Evolutionary conservation across 306 rosid genomes (phyloP).

Genomic region (Cucumis melo): DNA sequence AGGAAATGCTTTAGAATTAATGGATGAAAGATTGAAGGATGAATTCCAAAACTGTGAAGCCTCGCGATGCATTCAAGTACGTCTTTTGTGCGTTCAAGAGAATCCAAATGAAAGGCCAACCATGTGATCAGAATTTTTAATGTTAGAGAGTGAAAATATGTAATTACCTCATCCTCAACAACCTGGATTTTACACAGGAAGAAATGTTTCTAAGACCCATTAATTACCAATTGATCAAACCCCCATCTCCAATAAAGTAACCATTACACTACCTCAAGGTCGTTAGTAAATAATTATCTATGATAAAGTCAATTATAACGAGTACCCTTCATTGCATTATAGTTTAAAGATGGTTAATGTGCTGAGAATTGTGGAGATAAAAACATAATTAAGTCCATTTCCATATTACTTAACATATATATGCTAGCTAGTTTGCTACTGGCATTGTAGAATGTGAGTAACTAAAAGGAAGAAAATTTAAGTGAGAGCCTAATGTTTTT

Average conservation of each 20-base stretch:
- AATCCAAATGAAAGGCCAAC: conserved; percentile 17
- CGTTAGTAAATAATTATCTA: neutral
- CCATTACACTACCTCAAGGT: conserved; percentile 4
- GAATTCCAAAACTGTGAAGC: conserved; percentile 6
- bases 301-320: neutral
- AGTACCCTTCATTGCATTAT: neutral
- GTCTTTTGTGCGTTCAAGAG: conserved; percentile 20
- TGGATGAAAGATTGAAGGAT: conserved; percentile 2
- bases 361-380: too few relatives aligned
- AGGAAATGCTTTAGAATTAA: conserved; percentile 6
- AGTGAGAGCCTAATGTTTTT: too few relatives aligned
- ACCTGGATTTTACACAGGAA: conserved; percentile 17
- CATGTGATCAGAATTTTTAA: conserved; percentile 13
- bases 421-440: too few relatives aligned
- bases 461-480: too few relatives aligned
- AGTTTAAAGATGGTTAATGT: too few relatives aligned
- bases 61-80: conserved; percentile 11
- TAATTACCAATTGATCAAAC: neutral
- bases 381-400: too few relatives aligned
- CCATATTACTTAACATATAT: too few relatives aligned
- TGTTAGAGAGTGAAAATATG: conserved; percentile 15
- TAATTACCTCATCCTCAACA: conserved; percentile 9
- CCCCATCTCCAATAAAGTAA: neutral
- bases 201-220: neutral
- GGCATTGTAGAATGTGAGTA: too few relatives aligned